Percentiles rank a stretch among this genome's conserved stretches.
Conservation (phyloP, 176 grass and related monocot genomes). For the Miscanthus lutarioriparius region DNA sequence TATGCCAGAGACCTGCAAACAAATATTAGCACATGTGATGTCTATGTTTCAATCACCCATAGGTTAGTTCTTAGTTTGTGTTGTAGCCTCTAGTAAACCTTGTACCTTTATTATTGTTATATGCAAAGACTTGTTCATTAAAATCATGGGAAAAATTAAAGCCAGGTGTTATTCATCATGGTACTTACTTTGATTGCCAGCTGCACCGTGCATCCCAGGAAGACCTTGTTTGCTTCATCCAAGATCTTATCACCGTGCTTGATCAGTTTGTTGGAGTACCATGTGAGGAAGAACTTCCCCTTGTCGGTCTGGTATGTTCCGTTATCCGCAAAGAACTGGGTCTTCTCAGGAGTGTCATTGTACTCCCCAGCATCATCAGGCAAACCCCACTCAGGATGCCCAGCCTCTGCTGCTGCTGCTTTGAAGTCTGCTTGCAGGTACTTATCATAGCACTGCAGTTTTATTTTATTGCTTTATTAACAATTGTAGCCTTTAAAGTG, state of each 20-base stretch:
- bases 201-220: slow-evolving; percentile 69
- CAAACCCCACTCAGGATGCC: slow-evolving; percentile 86
- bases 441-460: slow-evolving; percentile 88
- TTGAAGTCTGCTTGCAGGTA: slow-evolving; percentile 68
- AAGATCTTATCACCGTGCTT: slow-evolving; percentile 74
- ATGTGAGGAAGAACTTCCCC: slow-evolving; percentile 84
- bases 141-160: neutral
- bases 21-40: slow-evolving; percentile 11
- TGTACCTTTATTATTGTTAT: neutral
- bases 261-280: slow-evolving; percentile 96
- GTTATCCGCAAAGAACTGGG: slow-evolving; percentile 57
- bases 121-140: neutral
- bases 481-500: slow-evolving; percentile 9
- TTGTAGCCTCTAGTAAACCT: neutral
- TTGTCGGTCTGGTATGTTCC: slow-evolving; percentile 66
- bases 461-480: slow-evolving; percentile 9
- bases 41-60: slow-evolving; percentile 16
- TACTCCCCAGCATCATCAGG: slow-evolving; percentile 77
- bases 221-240: slow-evolving; percentile 70
- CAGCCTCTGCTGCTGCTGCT: slow-evolving; percentile 49
- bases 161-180: neutral
- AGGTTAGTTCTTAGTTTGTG: neutral
- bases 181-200: slow-evolving; percentile 81
- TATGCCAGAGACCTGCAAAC: slow-evolving; percentile 67
- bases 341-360: slow-evolving; percentile 73